phyloP scores from a whole-genome alignment of 1,139 yeast species.

The Blastobotrys illinoisensis region DNA sequence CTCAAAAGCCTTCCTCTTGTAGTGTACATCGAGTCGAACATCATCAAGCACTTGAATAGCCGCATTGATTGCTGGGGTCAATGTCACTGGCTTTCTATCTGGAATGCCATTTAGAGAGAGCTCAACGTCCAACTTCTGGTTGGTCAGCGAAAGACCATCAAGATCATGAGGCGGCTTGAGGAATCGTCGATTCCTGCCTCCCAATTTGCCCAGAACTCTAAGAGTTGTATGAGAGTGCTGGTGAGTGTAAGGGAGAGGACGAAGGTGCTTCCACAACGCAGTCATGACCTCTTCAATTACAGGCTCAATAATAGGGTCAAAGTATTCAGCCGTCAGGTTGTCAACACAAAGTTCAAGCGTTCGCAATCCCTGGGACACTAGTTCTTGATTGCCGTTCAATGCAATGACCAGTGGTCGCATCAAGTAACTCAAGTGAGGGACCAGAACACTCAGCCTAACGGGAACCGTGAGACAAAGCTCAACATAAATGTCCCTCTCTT shows the following conservation, averaged over 20 bases:
- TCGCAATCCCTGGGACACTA: conserved; percentile 88
- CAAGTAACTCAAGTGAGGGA: conserved; percentile 82
- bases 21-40: conserved; percentile 56
- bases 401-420: conserved; percentile 92
- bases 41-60: conserved; percentile 66
- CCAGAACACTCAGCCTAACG: conserved; percentile 83
- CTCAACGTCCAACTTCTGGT: conserved; percentile 64
- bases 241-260: conserved; percentile 86
- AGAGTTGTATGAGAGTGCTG: conserved; percentile 93
- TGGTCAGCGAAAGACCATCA: conserved; percentile 49
- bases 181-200: conserved; percentile 90
- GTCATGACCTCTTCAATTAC: conserved; percentile 90
- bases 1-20: conserved; percentile 70
- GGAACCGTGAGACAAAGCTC: conserved; percentile 95
- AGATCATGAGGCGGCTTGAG: conserved; percentile 68
- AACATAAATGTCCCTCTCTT: conserved; percentile 88
- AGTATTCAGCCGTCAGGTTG: conserved; percentile 89
- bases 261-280: conserved; percentile 85
- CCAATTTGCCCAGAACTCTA: conserved; percentile 87
- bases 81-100: conserved; percentile 57
- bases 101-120: conserved; percentile 68
- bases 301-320: conserved; percentile 95
- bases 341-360: conserved; percentile 96
- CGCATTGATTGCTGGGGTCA: conserved; percentile 77
- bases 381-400: conserved; percentile 81